Conservation (phyloP, 1,284 basidiomycete species). For the Ganoderma leucocontextum region DNA sequence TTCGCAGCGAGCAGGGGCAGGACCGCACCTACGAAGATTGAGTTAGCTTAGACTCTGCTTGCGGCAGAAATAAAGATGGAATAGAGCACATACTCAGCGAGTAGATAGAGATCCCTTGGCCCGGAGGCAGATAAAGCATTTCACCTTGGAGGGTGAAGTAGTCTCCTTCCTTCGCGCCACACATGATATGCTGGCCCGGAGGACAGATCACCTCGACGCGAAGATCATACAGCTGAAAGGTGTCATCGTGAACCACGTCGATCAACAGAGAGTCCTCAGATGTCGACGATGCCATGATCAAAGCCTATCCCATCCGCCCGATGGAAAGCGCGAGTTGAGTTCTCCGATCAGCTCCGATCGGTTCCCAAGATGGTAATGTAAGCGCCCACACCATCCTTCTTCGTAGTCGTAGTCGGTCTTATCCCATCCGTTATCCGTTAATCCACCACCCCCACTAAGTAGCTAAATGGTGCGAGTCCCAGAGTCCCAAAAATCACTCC, state of each 20-base stretch:
- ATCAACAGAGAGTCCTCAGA: not conserved
- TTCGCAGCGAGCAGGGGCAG: conserved; percentile 71
- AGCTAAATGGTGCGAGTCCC: not conserved
- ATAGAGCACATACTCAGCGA: conserved; percentile 55
- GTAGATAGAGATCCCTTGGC: conserved; percentile 72
- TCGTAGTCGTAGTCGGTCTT: too few species aligned
- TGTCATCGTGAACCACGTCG: conserved; percentile 41
- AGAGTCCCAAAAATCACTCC: too few species aligned
- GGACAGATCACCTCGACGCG: conserved; percentile 67
- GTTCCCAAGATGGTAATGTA: not conserved
- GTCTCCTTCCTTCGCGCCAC: conserved; percentile 70
- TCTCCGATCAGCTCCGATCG: too few species aligned
- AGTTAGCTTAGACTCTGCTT: not conserved
- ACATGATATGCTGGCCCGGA: conserved; percentile 58
- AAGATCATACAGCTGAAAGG: conserved; percentile 66
- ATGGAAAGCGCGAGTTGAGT: too few species aligned
- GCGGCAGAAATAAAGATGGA: not conserved
- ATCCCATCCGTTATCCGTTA: too few species aligned
- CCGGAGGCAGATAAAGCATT: conserved; percentile 64
- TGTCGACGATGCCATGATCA: not conserved
- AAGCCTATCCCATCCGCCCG: too few species aligned
- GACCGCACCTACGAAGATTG: conserved; percentile 52
- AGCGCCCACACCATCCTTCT: not conserved
- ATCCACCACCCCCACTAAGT: too few species aligned
- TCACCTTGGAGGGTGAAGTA: conserved; percentile 68